A percentile compares a stretch with the other conserved stretches of the same genome.
Evolutionary conservation across 768 basidiomycete species (phyloP).

Genomic region (Albatrellus ellisii): DNA sequence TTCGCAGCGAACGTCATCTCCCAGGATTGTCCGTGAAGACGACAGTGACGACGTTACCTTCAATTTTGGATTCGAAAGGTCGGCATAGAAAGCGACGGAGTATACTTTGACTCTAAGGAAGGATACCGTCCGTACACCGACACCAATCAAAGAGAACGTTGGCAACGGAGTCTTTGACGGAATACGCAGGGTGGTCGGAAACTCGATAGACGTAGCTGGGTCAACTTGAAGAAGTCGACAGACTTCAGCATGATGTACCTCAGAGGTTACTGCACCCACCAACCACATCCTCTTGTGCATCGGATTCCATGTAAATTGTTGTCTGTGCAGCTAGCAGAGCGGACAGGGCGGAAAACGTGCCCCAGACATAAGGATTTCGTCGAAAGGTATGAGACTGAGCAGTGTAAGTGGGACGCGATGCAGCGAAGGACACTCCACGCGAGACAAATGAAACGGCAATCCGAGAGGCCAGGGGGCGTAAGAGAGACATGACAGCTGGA

Average conservation of each 20-base stretch:
- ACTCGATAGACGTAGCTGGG: constrained; percentile 59
- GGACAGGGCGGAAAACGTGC: background rate
- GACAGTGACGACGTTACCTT: constrained; percentile 24
- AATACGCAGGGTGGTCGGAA: constrained; percentile 52
- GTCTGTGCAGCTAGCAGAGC: background rate
- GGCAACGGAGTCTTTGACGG: constrained; percentile 52
- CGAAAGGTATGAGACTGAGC: background rate
- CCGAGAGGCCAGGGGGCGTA: background rate
- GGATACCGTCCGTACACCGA: constrained; percentile 82
- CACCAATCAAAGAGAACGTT: constrained; percentile 58
- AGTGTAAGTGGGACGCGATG: background rate
- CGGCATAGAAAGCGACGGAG: constrained; percentile 83
- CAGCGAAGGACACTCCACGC: background rate
- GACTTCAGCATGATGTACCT: background rate
- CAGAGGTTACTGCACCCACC: constrained; percentile 2
- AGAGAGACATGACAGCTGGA: too few species aligned
- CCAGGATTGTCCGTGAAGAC: background rate
- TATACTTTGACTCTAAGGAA: constrained; percentile 85
- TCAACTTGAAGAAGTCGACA: constrained; percentile 37
- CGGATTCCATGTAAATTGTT: constrained; percentile 28
- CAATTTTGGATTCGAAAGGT: constrained; percentile 52
- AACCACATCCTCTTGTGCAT: constrained; percentile 13
- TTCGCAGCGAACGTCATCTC: constrained; percentile 18
- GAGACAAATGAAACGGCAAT: background rate
- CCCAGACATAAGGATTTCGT: background rate